Base-by-base conservation (phyloP, 257 asterid genomes). In the Oldenlandia corymbosa region DNA sequence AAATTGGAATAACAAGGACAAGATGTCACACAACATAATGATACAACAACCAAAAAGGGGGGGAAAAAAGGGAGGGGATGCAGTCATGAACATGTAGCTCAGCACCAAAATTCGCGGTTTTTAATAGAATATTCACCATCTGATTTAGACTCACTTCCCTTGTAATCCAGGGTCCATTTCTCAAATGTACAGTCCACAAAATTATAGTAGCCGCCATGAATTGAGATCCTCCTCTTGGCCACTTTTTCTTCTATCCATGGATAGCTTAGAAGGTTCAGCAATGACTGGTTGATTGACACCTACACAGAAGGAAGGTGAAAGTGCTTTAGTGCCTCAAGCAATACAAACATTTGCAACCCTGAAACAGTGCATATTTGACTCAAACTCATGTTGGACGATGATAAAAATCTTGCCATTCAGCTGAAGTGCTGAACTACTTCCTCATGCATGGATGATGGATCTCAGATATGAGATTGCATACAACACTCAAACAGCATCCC, bases 141-240 rank as follows among this genome's bases (percentile, higher is more conserved):
- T n/a, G 75, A 64, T 39, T n/a, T 62, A 30, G 78, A 58, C 43
- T 64, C 66, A 46, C 67, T 74, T 31, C 79, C 81, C 37, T 72
- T 68, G 78, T 67, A 79, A 62, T 85, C 85, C 14, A 89, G 88
- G 17, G 88, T 82, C 99, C 99, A 92, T 78, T 89, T 93, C 81
- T 93, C 96, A 43, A 90, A 90, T 13, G 94, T 79, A 58, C 99
- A 90, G 60, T 87, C 86, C 3, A 75, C 71, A 71, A 93, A 93
- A 78, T 93, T 90, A 55, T 93, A 93, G 85, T 93, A 87, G 73
- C 97, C 99, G 55, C 99, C 99, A 20, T 93, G 96, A 72, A 93
- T 69, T 14, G 70, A 59, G 52, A 92, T 88, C 48, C 30, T 80
- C 70, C 89, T 88, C 51, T 79, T 79, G 17, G 69, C 76, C 62